Evolutionary conservation across 2,329 filamentous ascomycete genomes (phyloP).

Genomic region (Aspergillus tamarii): DNA sequence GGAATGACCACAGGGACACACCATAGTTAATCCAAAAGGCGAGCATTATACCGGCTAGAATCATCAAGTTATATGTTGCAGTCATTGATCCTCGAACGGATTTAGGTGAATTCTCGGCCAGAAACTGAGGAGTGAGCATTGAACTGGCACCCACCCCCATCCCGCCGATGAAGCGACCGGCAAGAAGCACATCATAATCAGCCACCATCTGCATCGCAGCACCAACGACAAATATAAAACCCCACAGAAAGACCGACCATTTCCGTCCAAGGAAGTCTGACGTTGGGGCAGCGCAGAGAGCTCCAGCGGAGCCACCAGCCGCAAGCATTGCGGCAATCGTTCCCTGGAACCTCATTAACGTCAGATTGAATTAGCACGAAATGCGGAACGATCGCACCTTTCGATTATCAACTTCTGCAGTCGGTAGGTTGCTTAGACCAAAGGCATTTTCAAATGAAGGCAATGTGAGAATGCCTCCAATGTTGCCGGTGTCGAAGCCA

Average conservation of each 20-base stretch:
- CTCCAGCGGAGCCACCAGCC: not conserved
- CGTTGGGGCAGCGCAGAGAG: not conserved
- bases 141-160: not conserved
- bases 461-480: slow-evolving; percentile 42
- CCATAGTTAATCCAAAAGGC: not conserved
- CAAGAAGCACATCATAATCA: not conserved
- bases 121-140: not conserved
- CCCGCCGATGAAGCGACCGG: not conserved
- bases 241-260: not conserved
- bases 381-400: not conserved
- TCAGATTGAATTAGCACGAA: too few species aligned
- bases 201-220: not conserved
- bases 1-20: not conserved
- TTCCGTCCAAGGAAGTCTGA: not conserved
- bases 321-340: not conserved
- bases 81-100: not conserved
- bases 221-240: not conserved
- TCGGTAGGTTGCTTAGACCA: not conserved
- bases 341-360: not conserved
- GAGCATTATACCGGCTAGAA: not conserved
- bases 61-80: not conserved
- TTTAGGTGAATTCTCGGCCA: not conserved
- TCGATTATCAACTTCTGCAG: not conserved
- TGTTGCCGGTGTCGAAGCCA: slow-evolving; percentile 45
- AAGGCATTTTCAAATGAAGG: slow-evolving; percentile 31